Evolutionary conservation across 306 rosid species (phyloP), one percentile per base, ranked within the genome.

Genomic region (Trichosanthes truncata): DNA sequence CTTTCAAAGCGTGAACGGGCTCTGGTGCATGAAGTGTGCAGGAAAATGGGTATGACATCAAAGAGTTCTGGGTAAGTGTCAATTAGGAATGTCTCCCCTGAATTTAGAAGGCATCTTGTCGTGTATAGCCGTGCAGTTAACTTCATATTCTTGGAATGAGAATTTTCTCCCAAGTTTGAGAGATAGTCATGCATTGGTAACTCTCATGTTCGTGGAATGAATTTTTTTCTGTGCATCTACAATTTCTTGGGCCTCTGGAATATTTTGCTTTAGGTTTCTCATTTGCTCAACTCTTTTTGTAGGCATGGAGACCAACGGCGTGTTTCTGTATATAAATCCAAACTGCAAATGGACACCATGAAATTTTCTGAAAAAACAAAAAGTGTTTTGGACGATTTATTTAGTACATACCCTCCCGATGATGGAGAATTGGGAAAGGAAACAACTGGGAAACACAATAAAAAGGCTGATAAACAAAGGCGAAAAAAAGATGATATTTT

Each of bases 11-110:
- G 35, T 5, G 91, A 91, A 38, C 96, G 96, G 29, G 91, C 91
- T 72, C 51, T 38, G 3, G 97, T 91, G 80, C 99, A 96, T 84
- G 67, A 55, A 52, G 1, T 81, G 38, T 78, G 94, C 83, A 68
- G 11, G 26, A 87, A 75, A 82, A 72, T 85, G 94, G 93, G 91
- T 46, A 55, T 96, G 89, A 83, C 0, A 59, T 91, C 99, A 77
- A 96, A 86, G 86, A 96, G 97, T 87, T 21, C 20, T 43, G 99
- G 99, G 98, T 96, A 85, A 93, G 98, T 86, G 79, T 68, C 76
- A 74, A 20, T 69, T 60, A 60, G 35, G 40, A 23, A 49, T 49
- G 51, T 14, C 62, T 74, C 43, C 62, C 25, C 5, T 18, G 61
- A 51, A 46, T 51, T 74, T 49, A 51, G 18, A 15, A 31, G 9